Evolutionary conservation across 2,329 filamentous ascomycete genomes (phyloP).

Genomic region (Nothopassalora personata): DNA sequence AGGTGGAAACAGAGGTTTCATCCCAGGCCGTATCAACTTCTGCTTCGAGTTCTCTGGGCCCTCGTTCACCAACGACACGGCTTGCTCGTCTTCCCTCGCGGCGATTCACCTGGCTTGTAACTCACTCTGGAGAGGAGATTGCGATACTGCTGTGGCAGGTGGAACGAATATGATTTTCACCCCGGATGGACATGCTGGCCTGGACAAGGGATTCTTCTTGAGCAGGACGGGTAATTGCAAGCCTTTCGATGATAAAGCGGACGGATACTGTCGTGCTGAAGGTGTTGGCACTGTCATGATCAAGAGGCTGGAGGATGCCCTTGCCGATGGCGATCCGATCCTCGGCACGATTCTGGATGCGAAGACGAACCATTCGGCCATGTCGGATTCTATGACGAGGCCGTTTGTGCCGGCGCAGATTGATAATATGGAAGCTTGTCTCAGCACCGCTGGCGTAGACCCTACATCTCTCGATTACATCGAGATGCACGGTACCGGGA

Average conservation of each 20-base stretch:
- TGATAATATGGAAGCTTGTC: constrained; percentile 5
- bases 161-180: constrained; percentile 13
- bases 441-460: constrained; percentile 2
- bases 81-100: constrained; percentile 7
- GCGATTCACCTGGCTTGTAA: constrained; percentile 7
- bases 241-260: constrained; percentile 28
- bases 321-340: constrained; percentile 34
- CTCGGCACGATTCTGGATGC: constrained; percentile 29
- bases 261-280: constrained; percentile 34
- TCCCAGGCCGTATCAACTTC: constrained; percentile 6
- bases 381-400: constrained; percentile 5
- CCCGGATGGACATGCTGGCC: constrained; percentile 10
- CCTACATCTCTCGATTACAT: constrained; percentile 5
- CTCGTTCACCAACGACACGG: constrained; percentile 11
- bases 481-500: constrained; percentile 15
- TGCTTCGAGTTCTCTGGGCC: constrained; percentile 7
- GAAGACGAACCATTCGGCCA: constrained; percentile 33
- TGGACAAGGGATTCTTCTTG: constrained; percentile 18
- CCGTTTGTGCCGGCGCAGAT: constrained; percentile 16
- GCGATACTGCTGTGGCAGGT: constrained; percentile 7
- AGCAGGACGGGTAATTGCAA: constrained; percentile 23
- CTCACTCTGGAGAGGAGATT: constrained; percentile 7
- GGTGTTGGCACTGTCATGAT: constrained; percentile 33
- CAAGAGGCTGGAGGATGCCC: constrained; percentile 35
- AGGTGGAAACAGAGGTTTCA: constrained; percentile 7